A percentile compares a stretch with the other conserved stretches of the same genome.
These are phyloP conservation scores for Daucus carota DNA, from an alignment of 129 eudicot species.

Conservation along the genomic window DH1_v3.0 NC_030384.2:35389001-35389500, in stretches of 20 bases:
- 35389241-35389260: no score
- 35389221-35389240: no score
- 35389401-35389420: not conserved
- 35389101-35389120: constrained; percentile 52
- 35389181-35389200: not conserved
- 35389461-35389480: not conserved
- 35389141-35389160: constrained; percentile 7
- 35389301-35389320: not conserved
- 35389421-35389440: not conserved
- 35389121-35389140: constrained; percentile 15
- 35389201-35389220: not conserved
- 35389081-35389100: constrained; percentile 56
- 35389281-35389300: not conserved
- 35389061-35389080: constrained; percentile 83
- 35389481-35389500: not conserved
- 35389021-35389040: constrained; percentile 24
- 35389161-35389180: not conserved
- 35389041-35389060: constrained; percentile 87
- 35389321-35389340: no score
- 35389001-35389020: not conserved
- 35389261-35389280: no score
- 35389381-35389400: not conserved
- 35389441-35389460: not conserved
- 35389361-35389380: not conserved
- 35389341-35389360: constrained; percentile 1